These are phyloP conservation scores for Pugionium cornutum DNA, from an alignment of 345 rosid genomes.

Conservation along the genomic window DNA sequence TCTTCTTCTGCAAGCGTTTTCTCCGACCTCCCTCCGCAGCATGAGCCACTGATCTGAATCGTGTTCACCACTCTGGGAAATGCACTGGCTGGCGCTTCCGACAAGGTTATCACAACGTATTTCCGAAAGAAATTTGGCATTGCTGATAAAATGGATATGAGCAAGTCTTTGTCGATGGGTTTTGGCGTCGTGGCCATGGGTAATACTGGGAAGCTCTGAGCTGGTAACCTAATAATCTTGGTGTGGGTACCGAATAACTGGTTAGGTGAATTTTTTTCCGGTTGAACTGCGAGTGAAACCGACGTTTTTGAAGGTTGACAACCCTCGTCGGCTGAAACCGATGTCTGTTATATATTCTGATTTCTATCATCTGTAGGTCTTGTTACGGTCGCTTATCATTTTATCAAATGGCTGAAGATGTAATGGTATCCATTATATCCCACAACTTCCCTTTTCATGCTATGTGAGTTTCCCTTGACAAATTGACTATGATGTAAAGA, in stretches of 20 bases:
- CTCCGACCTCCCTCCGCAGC: constrained; percentile 12
- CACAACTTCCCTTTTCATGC: constrained; percentile 89
- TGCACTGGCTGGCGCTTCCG: constrained; percentile 78
- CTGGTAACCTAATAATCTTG: background rate
- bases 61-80: constrained; percentile 58
- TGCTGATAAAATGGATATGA: constrained; percentile 75
- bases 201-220: no score
- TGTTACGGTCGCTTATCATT: constrained; percentile 81
- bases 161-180: constrained; percentile 42
- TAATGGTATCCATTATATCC: constrained; percentile 72
- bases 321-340: no score
- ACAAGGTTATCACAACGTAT: constrained; percentile 73
- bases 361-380: constrained; percentile 55
- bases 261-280: no score
- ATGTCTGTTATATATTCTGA: no score
- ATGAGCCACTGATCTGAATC: constrained; percentile 47
- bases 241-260: no score
- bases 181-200: no score
- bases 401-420: constrained; percentile 76
- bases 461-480: constrained; percentile 52
- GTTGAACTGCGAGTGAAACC: background rate
- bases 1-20: background rate
- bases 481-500: background rate
- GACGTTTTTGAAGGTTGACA: background rate
- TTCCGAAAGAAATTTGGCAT: constrained; percentile 84